A percentile compares a stretch with the other conserved stretches of the same genome.
phyloP scores from a whole-genome alignment of 352 stramenopile genomes.

The Globisporangium carolinianum region DNA sequence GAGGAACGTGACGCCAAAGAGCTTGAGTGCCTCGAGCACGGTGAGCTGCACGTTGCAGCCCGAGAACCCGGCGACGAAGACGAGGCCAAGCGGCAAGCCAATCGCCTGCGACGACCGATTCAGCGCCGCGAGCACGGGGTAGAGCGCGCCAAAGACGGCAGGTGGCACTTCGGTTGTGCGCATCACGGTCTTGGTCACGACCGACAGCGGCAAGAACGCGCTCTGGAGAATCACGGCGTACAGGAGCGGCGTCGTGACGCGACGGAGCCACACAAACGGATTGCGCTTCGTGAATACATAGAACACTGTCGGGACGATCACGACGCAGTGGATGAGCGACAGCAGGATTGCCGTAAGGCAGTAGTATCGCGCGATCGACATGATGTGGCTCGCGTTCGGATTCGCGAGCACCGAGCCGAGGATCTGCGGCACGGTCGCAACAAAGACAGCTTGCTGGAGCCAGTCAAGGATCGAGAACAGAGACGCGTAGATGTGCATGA shows the following conservation, averaged over 20 bases:
- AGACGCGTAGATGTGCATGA: slow-evolving; percentile 53
- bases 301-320: slow-evolving; percentile 40
- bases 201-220: slow-evolving; percentile 37
- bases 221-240: slow-evolving; percentile 42
- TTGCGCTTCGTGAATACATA: slow-evolving; percentile 46
- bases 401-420: slow-evolving; percentile 34
- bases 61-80: slow-evolving; percentile 46
- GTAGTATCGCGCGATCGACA: slow-evolving; percentile 39
- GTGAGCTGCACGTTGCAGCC: slow-evolving; percentile 33
- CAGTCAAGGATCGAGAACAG: slow-evolving; percentile 54
- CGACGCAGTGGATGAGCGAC: slow-evolving; percentile 26
- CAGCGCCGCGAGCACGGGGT: slow-evolving; percentile 43
- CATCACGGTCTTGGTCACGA: slow-evolving; percentile 54
- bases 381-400: slow-evolving; percentile 21
- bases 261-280: slow-evolving; percentile 41
- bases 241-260: slow-evolving; percentile 34
- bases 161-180: slow-evolving; percentile 38
- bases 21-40: slow-evolving; percentile 22
- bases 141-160: slow-evolving; percentile 49
- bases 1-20: slow-evolving; percentile 43
- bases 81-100: slow-evolving; percentile 30
- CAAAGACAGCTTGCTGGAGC: slow-evolving; percentile 40
- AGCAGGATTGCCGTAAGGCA: slow-evolving; percentile 20
- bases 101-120: slow-evolving; percentile 45
- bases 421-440: slow-evolving; percentile 43